phyloP scores from a whole-genome alignment of 768 basidiomycete species.

The Xerocomus spinulosus region DNA sequence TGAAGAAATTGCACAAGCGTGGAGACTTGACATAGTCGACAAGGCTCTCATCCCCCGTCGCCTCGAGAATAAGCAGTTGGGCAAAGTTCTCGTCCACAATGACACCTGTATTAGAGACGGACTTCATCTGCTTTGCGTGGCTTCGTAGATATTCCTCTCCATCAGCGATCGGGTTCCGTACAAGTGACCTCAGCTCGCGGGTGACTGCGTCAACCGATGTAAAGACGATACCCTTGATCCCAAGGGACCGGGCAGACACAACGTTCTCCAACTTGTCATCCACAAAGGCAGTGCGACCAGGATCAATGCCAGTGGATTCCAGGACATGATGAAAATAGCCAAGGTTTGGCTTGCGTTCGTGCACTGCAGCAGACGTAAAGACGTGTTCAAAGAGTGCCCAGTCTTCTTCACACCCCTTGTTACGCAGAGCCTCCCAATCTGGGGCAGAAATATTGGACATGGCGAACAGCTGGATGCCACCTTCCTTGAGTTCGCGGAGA shows the following conservation, averaged over 20 bases:
- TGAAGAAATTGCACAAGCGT: conserved; percentile 19
- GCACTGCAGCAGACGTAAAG: conserved; percentile 17
- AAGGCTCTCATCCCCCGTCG: conserved; percentile 13
- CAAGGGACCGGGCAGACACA: conserved; percentile 16
- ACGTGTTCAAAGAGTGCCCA: conserved; percentile 19
- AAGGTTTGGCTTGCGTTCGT: conserved; percentile 19
- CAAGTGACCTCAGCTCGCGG: conserved; percentile 10
- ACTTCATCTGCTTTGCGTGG: conserved; percentile 16
- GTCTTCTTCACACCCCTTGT: conserved; percentile 9
- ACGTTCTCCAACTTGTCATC: conserved; percentile 23
- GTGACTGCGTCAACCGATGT: conserved; percentile 14
- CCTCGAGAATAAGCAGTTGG: conserved; percentile 21
- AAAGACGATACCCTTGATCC: conserved; percentile 18
- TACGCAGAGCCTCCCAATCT: conserved; percentile 18
- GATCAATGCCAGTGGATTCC: conserved; percentile 13
- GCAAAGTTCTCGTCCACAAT: conserved; percentile 17
- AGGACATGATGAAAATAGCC: conserved; percentile 17
- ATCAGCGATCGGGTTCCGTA: conserved; percentile 15
- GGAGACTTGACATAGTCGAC: conserved; percentile 18
- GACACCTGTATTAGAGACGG: conserved; percentile 9
- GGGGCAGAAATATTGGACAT: conserved; percentile 22
- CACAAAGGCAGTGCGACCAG: conserved; percentile 20
- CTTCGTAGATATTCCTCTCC: conserved; percentile 11
- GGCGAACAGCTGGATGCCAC: conserved; percentile 13
- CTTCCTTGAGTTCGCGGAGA: conserved; percentile 12